Base-by-base conservation (phyloP, 2,329 filamentous ascomycete species). In the Aspergillus neoniger region DNA sequence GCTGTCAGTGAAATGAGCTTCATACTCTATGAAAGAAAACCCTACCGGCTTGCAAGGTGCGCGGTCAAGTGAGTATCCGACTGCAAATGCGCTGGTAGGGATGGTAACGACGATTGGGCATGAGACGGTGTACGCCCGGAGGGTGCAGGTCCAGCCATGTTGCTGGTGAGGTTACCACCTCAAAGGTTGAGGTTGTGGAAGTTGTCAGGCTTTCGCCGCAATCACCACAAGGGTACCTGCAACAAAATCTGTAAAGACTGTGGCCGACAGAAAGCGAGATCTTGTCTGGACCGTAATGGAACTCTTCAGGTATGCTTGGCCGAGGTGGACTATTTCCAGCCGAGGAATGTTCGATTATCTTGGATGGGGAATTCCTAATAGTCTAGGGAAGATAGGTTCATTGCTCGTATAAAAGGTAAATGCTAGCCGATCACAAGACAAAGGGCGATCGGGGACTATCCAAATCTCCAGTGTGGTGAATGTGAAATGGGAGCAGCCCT, bases 61-160 rank as follows among this genome's bases (percentile, higher is more conserved):
- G 80, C 79, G 14, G 80, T 81, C 60, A 82, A 66, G 69, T 82
- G 80, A n/a, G 80, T 81, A 68, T 82, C 80, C 36, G 80, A 81
- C 65, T 82, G 80, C 23, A 82, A 70, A 71, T 82, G 95, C 63
- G 91, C 87, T 51, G 95, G 94, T 67, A 99, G 83, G 63, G 92
- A 88, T 21, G 94, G 92, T 70, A 99, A 82, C 62, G 94, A 97
- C 60, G 92, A 86, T 79, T 96, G 92, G 65, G 77, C 64, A 84
- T 91, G 81, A 88, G 92, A 79, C 76, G 85, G 75, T 74, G 79
- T 64, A 72, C 74, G 73, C 68, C 76, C 78, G 66, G 78, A 73
- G 36, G 64, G 57, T 67, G 77, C 70, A 59, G 70, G 68, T 63
- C 73, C 71, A 59, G 75, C 77, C 79, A 81, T 81, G 55, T 62